Evolutionary conservation across 1,284 basidiomycete genomes (phyloP), one percentile per base, ranked within the genome.

Genomic region (Ustilago crameri): DNA sequence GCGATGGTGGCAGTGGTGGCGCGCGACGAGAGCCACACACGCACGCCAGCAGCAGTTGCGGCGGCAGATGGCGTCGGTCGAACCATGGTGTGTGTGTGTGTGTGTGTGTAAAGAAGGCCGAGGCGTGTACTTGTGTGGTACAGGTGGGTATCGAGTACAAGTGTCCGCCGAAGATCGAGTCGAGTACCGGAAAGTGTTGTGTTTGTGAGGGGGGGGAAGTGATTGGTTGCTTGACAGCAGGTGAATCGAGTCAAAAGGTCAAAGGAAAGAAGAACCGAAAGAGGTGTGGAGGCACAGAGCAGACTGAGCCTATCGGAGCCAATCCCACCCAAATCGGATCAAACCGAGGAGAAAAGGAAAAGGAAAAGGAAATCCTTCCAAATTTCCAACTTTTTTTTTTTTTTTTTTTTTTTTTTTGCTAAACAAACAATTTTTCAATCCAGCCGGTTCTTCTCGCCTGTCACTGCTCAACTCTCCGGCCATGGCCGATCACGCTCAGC

Each of bases 401-500:
- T 7, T 7, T 47, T 48, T 17, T 47, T 30, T 22, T 18, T 63
- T 52, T 57, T 22, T 50, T 42, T 55, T 48, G 17, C n/a, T n/a
- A n/a, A n/a, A n/a, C n/a, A n/a, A n/a, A n/a, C n/a, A n/a, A n/a
- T n/a, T n/a, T n/a, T n/a, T n/a, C n/a, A n/a, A n/a, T n/a, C n/a
- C n/a, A 23, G 34, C 38, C 15, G 14, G 52, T 55, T 44, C 17
- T 27, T 41, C 42, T 35, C 27, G 12, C 5, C 7, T 12, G 30
- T 5, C 30, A 12, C 30, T 30, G n/a, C 9, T 22, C 14, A 7
- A 22, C 22, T 42, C 5, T 40, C 55, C 55, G 51, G 38, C 26
- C 47, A 43, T 37, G 22, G 44, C 63, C 63, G 63, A 66, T 66
- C 63, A 59, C 62, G 47, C 48, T n/a, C n/a, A n/a, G n/a, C n/a